phyloP scores from a whole-genome alignment of 768 basidiomycete genomes.

The Auriscalpium orientale region DNA sequence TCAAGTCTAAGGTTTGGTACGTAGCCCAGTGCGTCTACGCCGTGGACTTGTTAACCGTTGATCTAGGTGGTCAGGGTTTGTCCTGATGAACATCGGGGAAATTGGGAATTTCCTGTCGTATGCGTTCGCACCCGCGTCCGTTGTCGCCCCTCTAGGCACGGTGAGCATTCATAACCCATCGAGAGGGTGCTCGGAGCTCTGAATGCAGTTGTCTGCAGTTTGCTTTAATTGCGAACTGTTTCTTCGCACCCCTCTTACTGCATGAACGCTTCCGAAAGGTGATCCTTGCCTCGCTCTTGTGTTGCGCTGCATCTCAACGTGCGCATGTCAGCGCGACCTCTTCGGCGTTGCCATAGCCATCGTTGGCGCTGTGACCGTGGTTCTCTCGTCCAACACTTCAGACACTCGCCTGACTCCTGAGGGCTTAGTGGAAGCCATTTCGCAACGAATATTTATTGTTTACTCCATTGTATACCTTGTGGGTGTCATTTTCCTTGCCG shows the following conservation, averaged over 20 bases:
- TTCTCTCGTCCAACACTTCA: constrained; percentile 68
- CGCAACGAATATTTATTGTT: constrained; percentile 63
- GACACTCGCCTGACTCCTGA: constrained; percentile 63
- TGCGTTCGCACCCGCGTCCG: constrained; percentile 83
- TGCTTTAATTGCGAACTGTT: constrained; percentile 91
- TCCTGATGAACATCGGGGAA: constrained; percentile 88
- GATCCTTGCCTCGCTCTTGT: constrained; percentile 16
- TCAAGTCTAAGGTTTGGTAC: constrained; percentile 80
- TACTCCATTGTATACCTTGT: constrained; percentile 62
- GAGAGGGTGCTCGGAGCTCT: neutral
- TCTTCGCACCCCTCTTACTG: constrained; percentile 83
- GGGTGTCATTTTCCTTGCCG: constrained; percentile 48
- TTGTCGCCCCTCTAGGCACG: constrained; percentile 93
- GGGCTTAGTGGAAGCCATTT: constrained; percentile 60
- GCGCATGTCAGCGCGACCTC: constrained; percentile 52
- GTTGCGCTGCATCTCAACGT: constrained; percentile 7
- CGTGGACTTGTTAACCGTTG: neutral
- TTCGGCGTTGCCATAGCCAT: constrained; percentile 75
- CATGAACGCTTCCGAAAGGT: constrained; percentile 78
- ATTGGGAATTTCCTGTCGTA: constrained; percentile 86
- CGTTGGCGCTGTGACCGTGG: constrained; percentile 89
- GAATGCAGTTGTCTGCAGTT: constrained; percentile 39
- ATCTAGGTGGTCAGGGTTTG: constrained; percentile 81
- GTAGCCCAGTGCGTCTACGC: constrained; percentile 14
- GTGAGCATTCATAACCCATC: constrained; percentile 37